These are phyloP conservation scores for Gyromitra esculenta DNA, from an alignment of 2,329 filamentous ascomycete genomes.

Conservation along the genomic window DNA sequence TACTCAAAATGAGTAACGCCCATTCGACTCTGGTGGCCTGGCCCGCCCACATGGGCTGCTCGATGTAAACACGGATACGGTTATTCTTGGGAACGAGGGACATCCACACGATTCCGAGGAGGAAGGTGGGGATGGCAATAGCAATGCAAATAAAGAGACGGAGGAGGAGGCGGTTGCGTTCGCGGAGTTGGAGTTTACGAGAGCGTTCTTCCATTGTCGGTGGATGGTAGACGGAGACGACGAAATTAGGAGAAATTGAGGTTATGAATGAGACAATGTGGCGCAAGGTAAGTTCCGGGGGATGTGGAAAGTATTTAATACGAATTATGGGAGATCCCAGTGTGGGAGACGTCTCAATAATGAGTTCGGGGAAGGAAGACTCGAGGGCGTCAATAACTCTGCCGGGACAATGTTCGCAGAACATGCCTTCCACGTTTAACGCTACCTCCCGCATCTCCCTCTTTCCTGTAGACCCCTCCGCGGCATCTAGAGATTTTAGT, in stretches of 20 bases:
- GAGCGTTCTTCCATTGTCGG: conserved; percentile 86
- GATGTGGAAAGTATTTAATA: conserved; percentile 74
- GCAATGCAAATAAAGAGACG: conserved; percentile 76
- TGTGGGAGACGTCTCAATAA: conserved; percentile 68
- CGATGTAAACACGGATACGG: conserved; percentile 71
- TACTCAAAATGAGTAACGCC: conserved; percentile 81
- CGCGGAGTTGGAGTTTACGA: conserved; percentile 74
- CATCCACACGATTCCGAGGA: conserved; percentile 93
- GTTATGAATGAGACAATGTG: conserved; percentile 75
- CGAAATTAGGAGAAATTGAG: conserved; percentile 72
- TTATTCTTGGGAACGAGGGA: conserved; percentile 74
- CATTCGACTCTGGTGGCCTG: conserved; percentile 78
- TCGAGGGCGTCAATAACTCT: conserved; percentile 64
- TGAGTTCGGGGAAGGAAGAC: conserved; percentile 66
- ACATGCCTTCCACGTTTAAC: conserved; percentile 76
- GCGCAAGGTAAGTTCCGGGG: conserved; percentile 77
- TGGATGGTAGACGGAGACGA: conserved; percentile 77
- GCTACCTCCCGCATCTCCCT: conserved; percentile 69
- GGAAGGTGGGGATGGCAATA: conserved; percentile 80
- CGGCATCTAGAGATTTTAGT: conserved; percentile 64
- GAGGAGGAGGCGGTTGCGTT: conserved; percentile 73
- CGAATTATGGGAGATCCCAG: conserved; percentile 73
- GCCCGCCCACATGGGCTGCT: conserved; percentile 75
- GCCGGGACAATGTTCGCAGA: conserved; percentile 75
- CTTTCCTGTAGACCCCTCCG: conserved; percentile 68